Evolutionary conservation across 2,329 filamentous ascomycete species (phyloP).

Genomic region (Penicillium sp.): DNA sequence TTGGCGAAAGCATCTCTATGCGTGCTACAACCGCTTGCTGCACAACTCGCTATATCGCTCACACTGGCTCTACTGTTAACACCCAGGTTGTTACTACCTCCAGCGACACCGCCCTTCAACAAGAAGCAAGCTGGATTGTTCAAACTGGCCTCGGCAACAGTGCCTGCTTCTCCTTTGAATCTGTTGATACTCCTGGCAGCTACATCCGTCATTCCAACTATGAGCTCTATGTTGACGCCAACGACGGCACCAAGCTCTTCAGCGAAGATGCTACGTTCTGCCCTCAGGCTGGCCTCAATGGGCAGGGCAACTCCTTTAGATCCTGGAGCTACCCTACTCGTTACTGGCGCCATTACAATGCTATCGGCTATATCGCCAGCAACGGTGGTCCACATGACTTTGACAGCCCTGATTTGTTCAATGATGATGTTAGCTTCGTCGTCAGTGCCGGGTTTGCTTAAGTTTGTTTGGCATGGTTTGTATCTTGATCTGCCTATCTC

Average conservation of each 20-base stretch:
- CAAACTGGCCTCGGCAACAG: conserved; percentile 10
- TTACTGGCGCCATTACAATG: conserved; percentile 8
- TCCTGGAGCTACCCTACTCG: conserved; percentile 13
- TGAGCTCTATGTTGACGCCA: conserved; percentile 6
- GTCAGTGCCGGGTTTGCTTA: conserved; percentile 3
- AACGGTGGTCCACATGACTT: conserved; percentile 7
- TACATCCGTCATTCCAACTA: conserved; percentile 11
- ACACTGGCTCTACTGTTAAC: conserved; percentile 8
- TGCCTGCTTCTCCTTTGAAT: conserved; percentile 13
- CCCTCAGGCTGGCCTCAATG: conserved; percentile 5
- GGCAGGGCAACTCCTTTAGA: conserved; percentile 8
- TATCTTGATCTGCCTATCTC: not conserved
- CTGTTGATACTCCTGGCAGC: conserved; percentile 11
- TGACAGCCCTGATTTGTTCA: conserved; percentile 4
- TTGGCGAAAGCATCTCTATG: conserved; percentile 2
- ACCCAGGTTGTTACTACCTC: conserved; percentile 9
- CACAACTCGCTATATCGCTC: conserved; percentile 10
- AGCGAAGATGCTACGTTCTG: conserved; percentile 12
- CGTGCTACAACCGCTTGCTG: conserved; percentile 5
- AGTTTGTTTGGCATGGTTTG: conserved; percentile 11
- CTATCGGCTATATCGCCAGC: conserved; percentile 7
- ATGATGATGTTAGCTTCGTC: conserved; percentile 8
- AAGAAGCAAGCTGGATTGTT: conserved; percentile 12
- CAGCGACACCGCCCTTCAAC: not conserved
- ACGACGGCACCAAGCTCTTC: conserved; percentile 12